phyloP scores from a whole-genome alignment of 1,139 yeast genomes.

The Dujonia santamariae region DNA sequence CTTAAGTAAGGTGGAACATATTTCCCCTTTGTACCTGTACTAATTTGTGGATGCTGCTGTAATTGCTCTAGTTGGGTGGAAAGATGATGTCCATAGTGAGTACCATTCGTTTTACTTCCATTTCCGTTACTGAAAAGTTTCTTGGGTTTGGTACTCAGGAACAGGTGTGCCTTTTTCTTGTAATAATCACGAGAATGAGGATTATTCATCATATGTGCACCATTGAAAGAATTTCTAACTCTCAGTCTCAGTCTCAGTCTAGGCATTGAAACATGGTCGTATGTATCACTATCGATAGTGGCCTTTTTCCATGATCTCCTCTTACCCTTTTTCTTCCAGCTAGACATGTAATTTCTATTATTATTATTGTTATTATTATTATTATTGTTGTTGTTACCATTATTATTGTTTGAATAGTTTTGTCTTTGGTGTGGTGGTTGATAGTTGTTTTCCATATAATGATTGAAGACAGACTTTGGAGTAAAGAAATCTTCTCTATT shows the following conservation, averaged over 20 bases:
- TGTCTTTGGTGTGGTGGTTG: slow-evolving; percentile 68
- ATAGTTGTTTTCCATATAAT: slow-evolving; percentile 73
- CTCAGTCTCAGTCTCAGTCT: slow-evolving; percentile 5
- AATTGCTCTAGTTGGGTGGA: not conserved
- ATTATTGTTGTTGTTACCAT: slow-evolving; percentile 5
- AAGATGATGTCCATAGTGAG: not conserved
- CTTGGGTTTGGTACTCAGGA: not conserved
- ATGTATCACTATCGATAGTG: slow-evolving; percentile 9
- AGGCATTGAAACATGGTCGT: slow-evolving; percentile 10
- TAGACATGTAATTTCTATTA: slow-evolving; percentile 18
- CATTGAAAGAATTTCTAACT: slow-evolving; percentile 1
- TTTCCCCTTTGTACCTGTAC: slow-evolving; percentile 22
- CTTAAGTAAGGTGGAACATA: slow-evolving; percentile 46
- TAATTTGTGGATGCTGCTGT: slow-evolving; percentile 8
- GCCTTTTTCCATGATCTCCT: slow-evolving; percentile 31
- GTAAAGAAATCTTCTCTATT: slow-evolving; percentile 73
- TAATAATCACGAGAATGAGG: slow-evolving; percentile 2
- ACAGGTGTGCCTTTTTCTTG: slow-evolving; percentile 7
- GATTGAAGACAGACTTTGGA: slow-evolving; percentile 70
- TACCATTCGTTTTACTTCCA: not conserved
- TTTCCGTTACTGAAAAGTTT: not conserved
- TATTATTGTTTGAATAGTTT: slow-evolving; percentile 41
- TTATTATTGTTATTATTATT: slow-evolving; percentile 11
- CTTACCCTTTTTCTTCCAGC: slow-evolving; percentile 32
- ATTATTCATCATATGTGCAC: not conserved